A percentile compares a stretch with the other conserved stretches of the same genome.
Evolutionary conservation across 169 alveolate genomes (phyloP).

Genomic region (Neospora caninum): DNA sequence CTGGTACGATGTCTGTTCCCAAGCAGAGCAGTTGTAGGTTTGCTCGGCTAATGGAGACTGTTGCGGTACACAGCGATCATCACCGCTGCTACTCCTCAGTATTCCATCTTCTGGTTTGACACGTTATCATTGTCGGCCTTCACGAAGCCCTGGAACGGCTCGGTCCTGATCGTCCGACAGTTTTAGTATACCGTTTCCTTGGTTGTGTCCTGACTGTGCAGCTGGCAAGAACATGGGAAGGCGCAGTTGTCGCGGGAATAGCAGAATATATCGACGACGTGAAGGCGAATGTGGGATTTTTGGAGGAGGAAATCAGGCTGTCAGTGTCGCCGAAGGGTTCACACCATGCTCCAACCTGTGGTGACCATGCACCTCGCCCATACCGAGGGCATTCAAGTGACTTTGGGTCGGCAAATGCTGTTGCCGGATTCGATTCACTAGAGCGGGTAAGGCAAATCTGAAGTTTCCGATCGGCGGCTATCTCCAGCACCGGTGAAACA

Average conservation of each 20-base stretch:
- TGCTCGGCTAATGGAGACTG: too few species aligned
- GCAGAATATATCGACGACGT: conserved; percentile 24
- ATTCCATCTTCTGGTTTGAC: too few species aligned
- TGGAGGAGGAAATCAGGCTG: not conserved
- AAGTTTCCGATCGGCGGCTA: not conserved
- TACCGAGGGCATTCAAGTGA: not conserved
- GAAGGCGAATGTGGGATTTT: conserved; percentile 9
- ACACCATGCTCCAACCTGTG: not conserved
- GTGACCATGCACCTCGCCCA: not conserved
- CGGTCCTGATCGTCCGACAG: too few species aligned
- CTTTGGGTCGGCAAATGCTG: not conserved
- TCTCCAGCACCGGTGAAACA: not conserved
- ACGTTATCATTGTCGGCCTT: too few species aligned
- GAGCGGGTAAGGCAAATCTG: not conserved
- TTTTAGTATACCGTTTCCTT: too few species aligned
- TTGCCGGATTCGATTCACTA: not conserved
- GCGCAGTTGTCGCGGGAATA: not conserved
- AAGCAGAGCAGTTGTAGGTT: not conserved
- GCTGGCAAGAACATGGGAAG: conserved; percentile 16
- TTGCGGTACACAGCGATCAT: too few species aligned
- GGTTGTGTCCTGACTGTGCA: not conserved
- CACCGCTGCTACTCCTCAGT: too few species aligned
- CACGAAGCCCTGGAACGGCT: too few species aligned
- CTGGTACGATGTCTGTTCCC: not conserved
- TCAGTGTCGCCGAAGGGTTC: not conserved